phyloP scores from a whole-genome alignment of 2,329 filamentous ascomycete genomes.

The Mollisia scopiformis region DNA sequence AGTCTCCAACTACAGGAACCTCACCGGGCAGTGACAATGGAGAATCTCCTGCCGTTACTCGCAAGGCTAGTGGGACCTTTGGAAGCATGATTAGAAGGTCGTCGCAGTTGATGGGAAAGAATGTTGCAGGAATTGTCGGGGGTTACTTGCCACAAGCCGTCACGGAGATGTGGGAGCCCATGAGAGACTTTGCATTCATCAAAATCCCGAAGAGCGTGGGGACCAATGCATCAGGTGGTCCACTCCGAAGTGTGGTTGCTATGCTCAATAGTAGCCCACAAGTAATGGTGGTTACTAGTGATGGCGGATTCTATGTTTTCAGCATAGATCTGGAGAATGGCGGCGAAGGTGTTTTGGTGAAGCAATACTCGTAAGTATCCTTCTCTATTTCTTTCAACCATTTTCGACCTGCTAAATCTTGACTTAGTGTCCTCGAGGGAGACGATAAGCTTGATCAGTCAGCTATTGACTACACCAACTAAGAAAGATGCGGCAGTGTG shows the following conservation, averaged over 20 bases:
- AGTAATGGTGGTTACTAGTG: slow-evolving; percentile 97
- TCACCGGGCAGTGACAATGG: slow-evolving; percentile 34
- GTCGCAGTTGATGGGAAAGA: slow-evolving; percentile 89
- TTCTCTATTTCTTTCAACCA: neutral
- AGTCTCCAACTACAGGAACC: slow-evolving; percentile 45
- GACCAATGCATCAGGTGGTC: slow-evolving; percentile 44
- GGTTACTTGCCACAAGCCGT: slow-evolving; percentile 93
- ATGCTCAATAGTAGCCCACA: slow-evolving; percentile 95
- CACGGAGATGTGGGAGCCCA: slow-evolving; percentile 96
- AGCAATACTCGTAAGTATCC: slow-evolving; percentile 83
- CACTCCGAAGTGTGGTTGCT: slow-evolving; percentile 88
- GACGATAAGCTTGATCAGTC: slow-evolving; percentile 38
- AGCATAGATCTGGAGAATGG: slow-evolving; percentile 94
- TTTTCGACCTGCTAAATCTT: neutral
- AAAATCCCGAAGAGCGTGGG: slow-evolving; percentile 73
- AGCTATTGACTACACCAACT: slow-evolving; percentile 32
- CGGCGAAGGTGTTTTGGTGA: slow-evolving; percentile 87
- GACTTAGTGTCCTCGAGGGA: slow-evolving; percentile 35
- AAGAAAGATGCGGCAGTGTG: neutral
- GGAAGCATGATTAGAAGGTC: slow-evolving; percentile 92
- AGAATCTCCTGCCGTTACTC: slow-evolving; percentile 37
- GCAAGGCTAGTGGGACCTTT: slow-evolving; percentile 73
- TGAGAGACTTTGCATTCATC: slow-evolving; percentile 94
- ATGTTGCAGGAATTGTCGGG: slow-evolving; percentile 85
- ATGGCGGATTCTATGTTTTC: slow-evolving; percentile 93